Base-by-base conservation (phyloP, 2,329 filamentous ascomycete genomes). In the Claviceps pusilla region DNA sequence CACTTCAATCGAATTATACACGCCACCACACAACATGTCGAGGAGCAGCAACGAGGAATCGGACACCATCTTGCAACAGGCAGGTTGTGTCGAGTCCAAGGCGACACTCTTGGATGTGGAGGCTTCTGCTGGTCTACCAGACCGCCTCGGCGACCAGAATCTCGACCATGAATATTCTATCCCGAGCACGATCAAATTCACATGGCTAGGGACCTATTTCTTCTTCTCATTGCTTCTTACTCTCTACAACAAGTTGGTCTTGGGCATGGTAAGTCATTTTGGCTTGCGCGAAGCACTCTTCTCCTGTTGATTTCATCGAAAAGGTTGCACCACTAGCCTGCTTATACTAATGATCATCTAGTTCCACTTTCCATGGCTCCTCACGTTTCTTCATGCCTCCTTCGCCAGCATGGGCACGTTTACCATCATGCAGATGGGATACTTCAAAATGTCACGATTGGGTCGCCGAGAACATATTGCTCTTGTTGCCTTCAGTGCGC, bases 321-420 rank as follows among this genome's bases (percentile, higher is more conserved):
- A 29, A 3, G 28, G n/a, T 42, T 1, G 14, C 19, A 12, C 7
- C 14, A 19, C 7, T 31, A 33, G 2, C 2, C 24, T 24, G 29
- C 10, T 7, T n/a, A 9, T 43, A n/a, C 39, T 48, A 48, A 42
- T 33, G 9, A 39, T 41, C 6, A 31, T 28, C 1, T 12, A 81
- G 75, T 80, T 82, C 59, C 68, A 72, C 48, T 80, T 79, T 61
- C 79, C 80, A 48, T 83, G 79, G 76, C 73, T 83, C 19, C 66
- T 83, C 42, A 83, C 79, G 1, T 75, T 76, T 52, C 67, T 80
- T 19, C 79, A 83, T 61, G 72, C 79, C 12, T 70, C 73, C n/a
- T 77, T 76, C 50, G 77, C 79, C 19, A 75, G 76, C 28, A 57
- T 76, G n/a, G 80, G 80, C 55, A 81, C 77, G 56, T 75, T 71